These are phyloP conservation scores for Tulasnella sp. DNA, from an alignment of 768 basidiomycete species.

Conservation along the genomic window DNA sequence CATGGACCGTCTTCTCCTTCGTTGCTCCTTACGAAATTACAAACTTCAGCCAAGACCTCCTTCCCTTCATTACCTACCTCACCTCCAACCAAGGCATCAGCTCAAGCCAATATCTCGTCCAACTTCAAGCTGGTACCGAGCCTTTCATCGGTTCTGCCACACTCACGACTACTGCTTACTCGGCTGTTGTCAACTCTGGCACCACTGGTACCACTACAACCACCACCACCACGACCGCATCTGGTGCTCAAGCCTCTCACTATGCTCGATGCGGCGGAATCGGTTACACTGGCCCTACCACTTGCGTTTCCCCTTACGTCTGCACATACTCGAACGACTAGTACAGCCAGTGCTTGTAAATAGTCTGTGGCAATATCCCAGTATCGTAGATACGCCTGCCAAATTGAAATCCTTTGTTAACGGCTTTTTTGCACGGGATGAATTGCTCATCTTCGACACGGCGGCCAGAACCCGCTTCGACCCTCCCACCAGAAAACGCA, in stretches of 20 bases:
- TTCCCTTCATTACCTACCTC: constrained; percentile 44
- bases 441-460: too few relatives aligned
- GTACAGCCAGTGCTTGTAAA: constrained; percentile 16
- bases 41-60: constrained; percentile 14
- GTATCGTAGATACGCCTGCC: neutral
- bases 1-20: constrained; percentile 20
- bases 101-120: constrained; percentile 53
- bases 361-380: neutral
- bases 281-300: constrained; percentile 10
- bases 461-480: too few relatives aligned
- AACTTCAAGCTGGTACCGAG: constrained; percentile 61
- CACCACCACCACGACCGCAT: neutral
- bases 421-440: too few relatives aligned
- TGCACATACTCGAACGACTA: constrained; percentile 18
- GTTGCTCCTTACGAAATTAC: neutral
- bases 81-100: constrained; percentile 45
- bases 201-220: neutral
- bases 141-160: constrained; percentile 32
- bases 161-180: neutral
- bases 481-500: too few relatives aligned
- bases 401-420: too few relatives aligned
- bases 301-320: constrained; percentile 14
- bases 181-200: neutral
- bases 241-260: neutral
- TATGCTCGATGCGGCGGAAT: neutral